phyloP scores from a whole-genome alignment of 1,284 basidiomycete genomes.

The Ustilago shanxiensis region DNA sequence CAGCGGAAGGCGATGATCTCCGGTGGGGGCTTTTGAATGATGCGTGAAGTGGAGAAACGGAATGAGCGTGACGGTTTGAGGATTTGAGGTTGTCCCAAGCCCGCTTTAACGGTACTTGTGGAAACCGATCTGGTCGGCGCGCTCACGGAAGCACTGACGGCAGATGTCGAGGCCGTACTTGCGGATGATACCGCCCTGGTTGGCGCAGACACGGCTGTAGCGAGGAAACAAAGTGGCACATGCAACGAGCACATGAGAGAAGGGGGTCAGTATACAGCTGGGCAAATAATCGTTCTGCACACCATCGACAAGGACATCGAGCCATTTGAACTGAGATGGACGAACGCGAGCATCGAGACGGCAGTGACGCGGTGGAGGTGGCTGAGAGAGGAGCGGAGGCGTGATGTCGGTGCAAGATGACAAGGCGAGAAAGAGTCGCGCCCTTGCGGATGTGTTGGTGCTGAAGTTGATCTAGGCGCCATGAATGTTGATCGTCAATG shows the following conservation, averaged over 20 bases:
- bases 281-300: background rate
- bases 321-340: background rate
- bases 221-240: background rate
- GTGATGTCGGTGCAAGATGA: too few relatives aligned
- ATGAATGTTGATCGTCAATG: too few relatives aligned
- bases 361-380: background rate
- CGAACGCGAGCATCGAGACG: background rate
- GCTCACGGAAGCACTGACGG: constrained; percentile 70
- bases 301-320: background rate
- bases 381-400: background rate
- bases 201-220: constrained; percentile 68
- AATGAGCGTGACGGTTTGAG: constrained; percentile 6
- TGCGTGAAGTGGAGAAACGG: constrained; percentile 23
- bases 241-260: background rate
- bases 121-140: constrained; percentile 69
- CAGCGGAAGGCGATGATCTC: constrained; percentile 25
- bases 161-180: constrained; percentile 70
- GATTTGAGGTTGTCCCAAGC: background rate
- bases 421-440: too few relatives aligned
- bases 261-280: constrained; percentile 17
- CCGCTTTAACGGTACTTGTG: constrained; percentile 59
- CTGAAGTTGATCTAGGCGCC: too few relatives aligned
- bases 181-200: constrained; percentile 69
- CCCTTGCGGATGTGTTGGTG: background rate
- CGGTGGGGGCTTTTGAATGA: constrained; percentile 37